phyloP scores from a whole-genome alignment of 306 rosid species.

The Chamaecrista fasciculata region DNA sequence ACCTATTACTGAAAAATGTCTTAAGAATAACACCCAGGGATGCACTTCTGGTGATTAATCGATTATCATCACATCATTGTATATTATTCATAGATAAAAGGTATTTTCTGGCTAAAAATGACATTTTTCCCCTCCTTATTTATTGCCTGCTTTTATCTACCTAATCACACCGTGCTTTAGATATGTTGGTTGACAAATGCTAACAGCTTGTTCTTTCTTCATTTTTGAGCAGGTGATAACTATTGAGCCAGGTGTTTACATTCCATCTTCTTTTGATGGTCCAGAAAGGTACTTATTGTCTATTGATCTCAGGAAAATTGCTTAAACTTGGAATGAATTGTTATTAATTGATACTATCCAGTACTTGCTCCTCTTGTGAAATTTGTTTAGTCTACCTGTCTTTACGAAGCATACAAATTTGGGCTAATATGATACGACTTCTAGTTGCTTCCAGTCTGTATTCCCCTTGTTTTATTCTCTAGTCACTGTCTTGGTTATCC shows the following conservation, averaged over 20 bases:
- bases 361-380: slow-evolving; percentile 23
- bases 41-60: background rate
- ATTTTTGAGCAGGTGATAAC: slow-evolving; percentile 70
- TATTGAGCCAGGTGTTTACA: slow-evolving; percentile 88
- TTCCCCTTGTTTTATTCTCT: background rate
- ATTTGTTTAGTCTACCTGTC: slow-evolving; percentile 5
- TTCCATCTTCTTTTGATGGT: slow-evolving; percentile 63
- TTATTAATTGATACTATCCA: slow-evolving; percentile 14
- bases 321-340: slow-evolving; percentile 17
- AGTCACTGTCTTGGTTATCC: slow-evolving; percentile 1
- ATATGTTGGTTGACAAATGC: slow-evolving; percentile 3
- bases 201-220: slow-evolving; percentile 15
- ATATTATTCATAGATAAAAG: background rate
- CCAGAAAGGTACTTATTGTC: slow-evolving; percentile 58
- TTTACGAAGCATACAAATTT: slow-evolving; percentile 8
- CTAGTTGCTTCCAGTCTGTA: background rate
- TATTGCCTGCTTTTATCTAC: background rate
- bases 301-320: slow-evolving; percentile 22
- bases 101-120: slow-evolving; percentile 12
- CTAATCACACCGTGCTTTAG: background rate
- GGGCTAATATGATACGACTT: background rate
- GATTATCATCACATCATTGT: background rate
- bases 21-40: background rate
- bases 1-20: background rate
- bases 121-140: background rate